Base-by-base conservation (phyloP, 2,329 filamentous ascomycete species). In the Penicillium freii region DNA sequence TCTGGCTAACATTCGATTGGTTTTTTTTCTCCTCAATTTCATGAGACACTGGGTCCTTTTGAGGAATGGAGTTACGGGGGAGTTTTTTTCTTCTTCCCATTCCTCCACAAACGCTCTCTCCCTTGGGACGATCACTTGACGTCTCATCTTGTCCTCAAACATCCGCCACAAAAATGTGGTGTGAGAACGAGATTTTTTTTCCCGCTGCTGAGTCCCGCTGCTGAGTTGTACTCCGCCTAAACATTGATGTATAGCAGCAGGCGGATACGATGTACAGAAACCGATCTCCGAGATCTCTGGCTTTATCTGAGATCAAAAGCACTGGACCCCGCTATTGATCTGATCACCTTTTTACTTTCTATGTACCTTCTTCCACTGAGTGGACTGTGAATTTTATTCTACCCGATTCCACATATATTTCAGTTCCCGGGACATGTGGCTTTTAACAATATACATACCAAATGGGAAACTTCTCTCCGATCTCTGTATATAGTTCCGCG, bases 201-300 rank as follows among this genome's bases (percentile, higher is more conserved):
- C 31, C 31, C 19, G 49, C 4, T 23, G 23, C 23, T 5, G 23
- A 23, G 23, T 23, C 23, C 23, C 23, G 23, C 56, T 49, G 46
- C 58, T 62, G 44, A 50, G 23, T 47, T 10, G 59, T 45, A 39
- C 44, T 49, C 42, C 50, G 29, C 51, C 42, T 51, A n/a, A 21
- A 36, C 36, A 56, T 44, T 11, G 47, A 51, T 66, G 61, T 66
- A 63, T 54, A 66, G 64, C 56, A 51, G 48, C 59, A 46, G 34
- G 23, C 51, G 23, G 48, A 38, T 45, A 45, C 21, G 44, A 58
- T 64, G 62, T 64, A 66, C 57, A 66, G 58, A 52, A 46, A 55
- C 42, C 11, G 31, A 29, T 57, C 34, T 46, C 34, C 19, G 34
- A 36, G 27, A 34, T 38, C 15, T 44, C 36, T 54, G 50, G 34